Base-by-base conservation (phyloP, 2,329 filamentous ascomycete species). In the Chaetoscypha palmicola region DNA sequence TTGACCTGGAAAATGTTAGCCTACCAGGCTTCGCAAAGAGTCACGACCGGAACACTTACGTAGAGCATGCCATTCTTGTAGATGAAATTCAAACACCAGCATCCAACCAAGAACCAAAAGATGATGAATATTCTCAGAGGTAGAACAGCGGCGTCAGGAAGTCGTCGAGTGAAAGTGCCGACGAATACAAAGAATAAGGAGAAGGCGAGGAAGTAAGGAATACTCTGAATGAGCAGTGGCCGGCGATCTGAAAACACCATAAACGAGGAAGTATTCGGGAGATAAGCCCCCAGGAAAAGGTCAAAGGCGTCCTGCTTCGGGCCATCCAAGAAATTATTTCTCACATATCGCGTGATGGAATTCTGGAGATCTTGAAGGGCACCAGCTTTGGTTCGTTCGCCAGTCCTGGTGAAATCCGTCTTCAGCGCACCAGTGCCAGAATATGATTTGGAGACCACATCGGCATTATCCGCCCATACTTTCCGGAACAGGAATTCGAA, bases 381-480 rank as follows among this genome's bases (percentile, higher is more conserved):
- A 43, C 92, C 92, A 7, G 79, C 77, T 61, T 83, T 88, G 22
- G 92, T 98, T 42, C 94, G 80, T 58, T 86, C 81, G 38, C 91
- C 94, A 1, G 88, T 88, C n/a, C 92, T 83, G 2, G 92, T 98
- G 58, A 97, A 88, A 63, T 98, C 94, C 0, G 92, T 98, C 75
- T 98, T 98, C 69, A 98, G 79, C 40, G 92, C 92, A 2, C 92
- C 94, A 0, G 94, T 98, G 43, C 92, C 92, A 1, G 92, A 92
- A 66, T 98, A 98, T 0, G 88, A 83, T 55, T 79, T 83, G 14
- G 90, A 94, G 24, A 98, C 90, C 19, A 94, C 84, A 63, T 98
- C 92, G 44, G 94, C 92, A 59, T 98, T 98, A 67, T 98, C 92
- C 22, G 92, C 92, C 92, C 92, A 98, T 12, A 97, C 74, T 65